Base-by-base conservation (phyloP, 129 eudicot species). In the Smallanthus sonchifolius region DNA sequence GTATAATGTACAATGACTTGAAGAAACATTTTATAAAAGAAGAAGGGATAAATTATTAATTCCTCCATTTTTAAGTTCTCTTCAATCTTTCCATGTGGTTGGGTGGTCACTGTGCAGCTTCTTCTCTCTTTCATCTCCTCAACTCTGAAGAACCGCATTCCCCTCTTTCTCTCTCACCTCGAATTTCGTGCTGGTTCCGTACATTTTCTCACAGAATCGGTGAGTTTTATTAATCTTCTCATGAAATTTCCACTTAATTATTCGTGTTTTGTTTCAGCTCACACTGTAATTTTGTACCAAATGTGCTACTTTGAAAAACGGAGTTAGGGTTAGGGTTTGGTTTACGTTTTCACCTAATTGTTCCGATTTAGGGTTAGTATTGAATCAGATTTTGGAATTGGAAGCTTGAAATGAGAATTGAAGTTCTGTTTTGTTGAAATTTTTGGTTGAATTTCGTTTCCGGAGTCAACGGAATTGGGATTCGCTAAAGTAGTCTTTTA, bases 21-120 rank as follows among this genome's bases (percentile, higher is more conserved):
- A 8, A 73, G 30, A 4, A 39, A 57, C 59, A 73, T 28, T 13
- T 30, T 3, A 14, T 4, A 14, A 73, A 30, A 73, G 32, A 57
- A 39, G 32, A 60, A 73, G 77, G 69, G 24, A 19, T 20, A 10
- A 52, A 52, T 30, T 24, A n/a, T 52, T 3, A 16, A n/a, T n/a
- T 13, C 36, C 45, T 47, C 17, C 39, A 17, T 32, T 28, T 67
- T 10, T 10, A 67, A 45, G 42, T 30, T 66, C 45, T 66, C 67
- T 76, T 30, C 73, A 35, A 43, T 35, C 69, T 75, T 65, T 65
- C 76, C 71, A 77, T 77, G 71, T 77, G 30, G 30, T 24, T 24
- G 30, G 30, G 55, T 17, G 56, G 28, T 34, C 28, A 36, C 81
- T 45, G 9, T 36, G 81, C 81, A 69, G 51, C 81, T 77, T 77